These are phyloP conservation scores for Phymatotrichopsis omnivora DNA, from an alignment of 2,329 filamentous ascomycete species.

Conservation along the genomic window DNA sequence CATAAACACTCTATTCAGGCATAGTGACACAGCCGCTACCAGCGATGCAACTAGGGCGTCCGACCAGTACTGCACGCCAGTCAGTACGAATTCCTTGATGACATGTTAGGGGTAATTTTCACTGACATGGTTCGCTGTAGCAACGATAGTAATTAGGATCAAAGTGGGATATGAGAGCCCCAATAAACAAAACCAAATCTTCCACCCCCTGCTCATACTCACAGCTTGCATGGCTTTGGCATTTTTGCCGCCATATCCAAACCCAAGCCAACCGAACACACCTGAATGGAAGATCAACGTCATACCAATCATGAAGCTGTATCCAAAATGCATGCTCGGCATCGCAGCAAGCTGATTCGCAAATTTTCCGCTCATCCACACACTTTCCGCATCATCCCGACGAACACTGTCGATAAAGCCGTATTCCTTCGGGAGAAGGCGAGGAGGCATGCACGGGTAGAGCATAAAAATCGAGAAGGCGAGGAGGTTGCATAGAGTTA, in stretches of 20 bases:
- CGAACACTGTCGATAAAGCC: slow-evolving; percentile 55
- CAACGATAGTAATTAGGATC: slow-evolving; percentile 49
- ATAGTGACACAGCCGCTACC: slow-evolving; percentile 40
- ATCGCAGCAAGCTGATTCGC: slow-evolving; percentile 51
- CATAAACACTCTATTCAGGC: slow-evolving; percentile 43
- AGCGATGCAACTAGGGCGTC: slow-evolving; percentile 42
- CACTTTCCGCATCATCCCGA: slow-evolving; percentile 43
- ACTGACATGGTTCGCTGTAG: slow-evolving; percentile 47
- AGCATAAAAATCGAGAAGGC: slow-evolving; percentile 53
- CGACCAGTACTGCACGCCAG: slow-evolving; percentile 39
- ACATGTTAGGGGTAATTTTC: not conserved
- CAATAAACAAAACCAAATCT: slow-evolving; percentile 38
- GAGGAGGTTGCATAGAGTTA: slow-evolving; percentile 52
- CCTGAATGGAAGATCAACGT: slow-evolving; percentile 47
- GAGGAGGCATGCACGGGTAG: slow-evolving; percentile 55
- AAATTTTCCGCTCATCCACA: slow-evolving; percentile 47
- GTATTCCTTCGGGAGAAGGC: slow-evolving; percentile 49
- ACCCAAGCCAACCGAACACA: slow-evolving; percentile 35
- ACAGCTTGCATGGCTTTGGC: slow-evolving; percentile 33
- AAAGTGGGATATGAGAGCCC: slow-evolving; percentile 45
- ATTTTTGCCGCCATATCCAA: slow-evolving; percentile 34
- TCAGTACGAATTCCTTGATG: slow-evolving; percentile 5
- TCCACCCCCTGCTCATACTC: slow-evolving; percentile 34
- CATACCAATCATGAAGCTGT: slow-evolving; percentile 45
- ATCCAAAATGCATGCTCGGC: slow-evolving; percentile 48